Base-by-base conservation (phyloP, 1,284 basidiomycete species). In the Pisolithus thermaeus region DNA sequence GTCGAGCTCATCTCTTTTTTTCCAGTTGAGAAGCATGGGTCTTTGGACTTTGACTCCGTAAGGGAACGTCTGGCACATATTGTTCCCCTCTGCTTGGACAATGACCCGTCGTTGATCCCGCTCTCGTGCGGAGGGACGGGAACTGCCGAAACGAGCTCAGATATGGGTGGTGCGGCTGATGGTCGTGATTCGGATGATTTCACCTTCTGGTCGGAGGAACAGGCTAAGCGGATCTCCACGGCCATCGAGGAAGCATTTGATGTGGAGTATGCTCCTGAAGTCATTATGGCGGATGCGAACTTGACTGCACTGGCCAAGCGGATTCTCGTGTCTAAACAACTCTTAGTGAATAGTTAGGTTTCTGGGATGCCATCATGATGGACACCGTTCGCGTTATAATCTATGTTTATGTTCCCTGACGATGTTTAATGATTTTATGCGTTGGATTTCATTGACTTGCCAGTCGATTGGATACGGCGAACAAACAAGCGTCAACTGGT, bases 271-370 rank as follows among this genome's bases (percentile, higher is more conserved):
- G 84, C 84, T 4, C 81, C 85, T 14, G 91, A 97, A 60, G 93
- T 99, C 20, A 79, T 99, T 40, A 76, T 98, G 42, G 95, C 93
- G 1, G 92, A 97, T 63, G 93, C 96, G 16, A 98, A 99, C 69
- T 70, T 97, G 57, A 78, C 79, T 16, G 77, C 85, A 38, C 72
- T 99, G 56, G 85, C 93, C 5, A 85, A 87, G 59, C 77, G 92
- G 60, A 89, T 98, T 56, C 70, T 96, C 52, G 80, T 90, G 20
- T 90, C 92, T 12, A 86, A 85, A 63, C 82, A 87, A 61, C 72
- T 93, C 6, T 56, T 65, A 49, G 54, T 68, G 56, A 35, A 47
- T 48, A 43, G 38, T 36, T 20, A 0, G 9, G 18, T 38, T 12
- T 40, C 51, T 22, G 49, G 27, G 37, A 22, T 30, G 25, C 25